These are phyloP conservation scores for Fusarium vanettenii DNA, from an alignment of 2,329 filamentous ascomycete species.

Conservation along the genomic window DNA sequence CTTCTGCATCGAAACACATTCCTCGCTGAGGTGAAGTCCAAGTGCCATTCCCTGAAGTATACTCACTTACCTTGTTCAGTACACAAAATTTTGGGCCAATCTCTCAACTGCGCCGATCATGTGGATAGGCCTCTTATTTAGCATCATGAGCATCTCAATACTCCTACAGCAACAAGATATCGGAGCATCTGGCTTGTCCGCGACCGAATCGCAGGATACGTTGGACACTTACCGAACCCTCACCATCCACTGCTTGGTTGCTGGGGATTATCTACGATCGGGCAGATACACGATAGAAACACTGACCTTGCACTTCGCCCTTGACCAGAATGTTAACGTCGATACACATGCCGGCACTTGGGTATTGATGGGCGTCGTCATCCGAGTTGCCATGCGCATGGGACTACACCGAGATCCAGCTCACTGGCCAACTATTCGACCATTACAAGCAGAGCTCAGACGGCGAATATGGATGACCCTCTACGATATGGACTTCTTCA, in stretches of 20 bases:
- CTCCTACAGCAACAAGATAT: background rate
- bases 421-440: constrained; percentile 29
- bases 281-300: constrained; percentile 30
- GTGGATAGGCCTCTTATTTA: constrained; percentile 19
- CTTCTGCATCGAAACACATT: background rate
- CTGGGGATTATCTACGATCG: constrained; percentile 30
- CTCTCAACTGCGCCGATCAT: constrained; percentile 1
- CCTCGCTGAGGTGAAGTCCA: background rate
- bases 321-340: constrained; percentile 25
- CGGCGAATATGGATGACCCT: constrained; percentile 27
- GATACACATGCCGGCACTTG: constrained; percentile 25
- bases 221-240: constrained; percentile 25
- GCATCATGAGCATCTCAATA: constrained; percentile 11
- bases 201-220: background rate
- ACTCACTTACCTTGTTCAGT: background rate
- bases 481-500: constrained; percentile 37
- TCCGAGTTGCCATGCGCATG: constrained; percentile 32
- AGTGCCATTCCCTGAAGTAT: background rate
- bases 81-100: background rate
- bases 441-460: constrained; percentile 28
- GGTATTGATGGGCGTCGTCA: constrained; percentile 26
- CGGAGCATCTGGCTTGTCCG: background rate
- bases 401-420: constrained; percentile 30
- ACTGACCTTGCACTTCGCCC: constrained; percentile 25
- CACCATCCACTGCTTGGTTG: constrained; percentile 31